Conservation (phyloP, 495 filamentous ascomycete species). For the Lasiosphaeriaceae sp. region DNA sequence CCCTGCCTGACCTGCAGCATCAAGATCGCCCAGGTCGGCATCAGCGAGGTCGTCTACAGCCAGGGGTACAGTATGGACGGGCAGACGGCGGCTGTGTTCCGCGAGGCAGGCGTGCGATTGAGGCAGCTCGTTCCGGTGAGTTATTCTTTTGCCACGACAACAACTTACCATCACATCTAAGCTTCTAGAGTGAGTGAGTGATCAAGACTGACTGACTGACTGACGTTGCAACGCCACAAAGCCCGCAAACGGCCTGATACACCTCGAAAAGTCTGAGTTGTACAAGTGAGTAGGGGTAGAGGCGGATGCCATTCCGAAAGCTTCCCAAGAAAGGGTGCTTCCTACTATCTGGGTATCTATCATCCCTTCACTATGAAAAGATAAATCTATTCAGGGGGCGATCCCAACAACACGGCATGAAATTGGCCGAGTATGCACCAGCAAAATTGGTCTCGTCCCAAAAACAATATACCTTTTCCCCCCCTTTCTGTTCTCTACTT, state of each 20-base stretch:
- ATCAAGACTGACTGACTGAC: not conserved
- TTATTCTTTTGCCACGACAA: conserved; percentile 13
- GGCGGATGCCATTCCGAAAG: not conserved
- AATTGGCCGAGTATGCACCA: too few species aligned
- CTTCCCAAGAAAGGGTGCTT: not conserved
- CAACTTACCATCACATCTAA: too few species aligned
- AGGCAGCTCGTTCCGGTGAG: conserved; percentile 80
- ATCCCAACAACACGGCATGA: too few species aligned
- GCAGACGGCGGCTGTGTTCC: conserved; percentile 75
- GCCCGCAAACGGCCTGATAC: conserved; percentile 52
- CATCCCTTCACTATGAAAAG: too few species aligned
- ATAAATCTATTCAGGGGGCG: too few species aligned
- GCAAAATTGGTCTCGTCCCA: too few species aligned
- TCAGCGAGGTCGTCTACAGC: conserved; percentile 90
- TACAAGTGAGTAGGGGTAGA: conserved; percentile 7
- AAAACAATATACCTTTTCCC: too few species aligned
- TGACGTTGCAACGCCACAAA: conserved; percentile 11
- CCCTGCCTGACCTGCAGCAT: conserved; percentile 98
- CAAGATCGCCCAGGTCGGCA: conserved; percentile 95
- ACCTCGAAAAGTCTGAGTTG: conserved; percentile 45
- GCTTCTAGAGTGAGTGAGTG: too few species aligned
- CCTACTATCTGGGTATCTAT: too few species aligned
- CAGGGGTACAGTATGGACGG: conserved; percentile 91
- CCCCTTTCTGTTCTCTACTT: too few species aligned
- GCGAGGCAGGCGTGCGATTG: conserved; percentile 69